Conservation (phyloP, 2,329 filamentous ascomycete genomes). For the Chaetomium globosum region DNA sequence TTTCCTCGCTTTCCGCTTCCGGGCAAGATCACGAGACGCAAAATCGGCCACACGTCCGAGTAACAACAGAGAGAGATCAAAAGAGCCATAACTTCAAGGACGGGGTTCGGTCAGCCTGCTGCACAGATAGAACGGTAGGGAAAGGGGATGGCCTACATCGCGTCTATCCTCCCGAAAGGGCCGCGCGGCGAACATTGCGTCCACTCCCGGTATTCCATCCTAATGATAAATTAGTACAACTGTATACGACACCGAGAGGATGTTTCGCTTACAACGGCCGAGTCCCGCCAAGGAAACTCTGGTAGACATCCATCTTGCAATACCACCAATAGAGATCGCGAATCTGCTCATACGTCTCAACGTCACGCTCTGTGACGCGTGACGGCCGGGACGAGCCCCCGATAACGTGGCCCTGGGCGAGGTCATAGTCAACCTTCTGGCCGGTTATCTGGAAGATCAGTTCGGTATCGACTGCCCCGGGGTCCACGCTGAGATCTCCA, state of each 20-base stretch:
- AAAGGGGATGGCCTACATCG: constrained; percentile 57
- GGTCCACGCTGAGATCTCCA: constrained; percentile 21
- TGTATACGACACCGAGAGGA: background rate
- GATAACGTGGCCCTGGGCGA: constrained; percentile 42
- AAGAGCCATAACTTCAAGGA: constrained; percentile 72
- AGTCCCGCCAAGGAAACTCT: constrained; percentile 85
- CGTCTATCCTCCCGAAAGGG: constrained; percentile 73
- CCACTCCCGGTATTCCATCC: constrained; percentile 79
- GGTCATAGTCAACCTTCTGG: constrained; percentile 42
- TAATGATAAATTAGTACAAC: constrained; percentile 45
- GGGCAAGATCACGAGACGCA: constrained; percentile 70
- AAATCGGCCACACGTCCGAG: constrained; percentile 81
- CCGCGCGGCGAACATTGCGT: constrained; percentile 85
- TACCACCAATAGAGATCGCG: constrained; percentile 96
- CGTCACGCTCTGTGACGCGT: constrained; percentile 59
- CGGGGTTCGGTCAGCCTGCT: background rate
- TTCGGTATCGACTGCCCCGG: constrained; percentile 43
- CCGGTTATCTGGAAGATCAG: constrained; percentile 50
- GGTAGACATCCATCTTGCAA: constrained; percentile 89
- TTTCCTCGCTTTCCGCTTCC: constrained; percentile 72
- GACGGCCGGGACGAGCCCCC: constrained; percentile 26
- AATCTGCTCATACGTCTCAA: constrained; percentile 77
- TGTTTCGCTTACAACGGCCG: constrained; percentile 70
- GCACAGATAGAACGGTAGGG: constrained; percentile 31
- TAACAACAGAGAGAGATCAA: constrained; percentile 83